Percentiles rank a stretch among this genome's conserved stretches.
Conservation (phyloP, 176 grass and related monocot species). For the Cenchrus purpureus region DNA sequence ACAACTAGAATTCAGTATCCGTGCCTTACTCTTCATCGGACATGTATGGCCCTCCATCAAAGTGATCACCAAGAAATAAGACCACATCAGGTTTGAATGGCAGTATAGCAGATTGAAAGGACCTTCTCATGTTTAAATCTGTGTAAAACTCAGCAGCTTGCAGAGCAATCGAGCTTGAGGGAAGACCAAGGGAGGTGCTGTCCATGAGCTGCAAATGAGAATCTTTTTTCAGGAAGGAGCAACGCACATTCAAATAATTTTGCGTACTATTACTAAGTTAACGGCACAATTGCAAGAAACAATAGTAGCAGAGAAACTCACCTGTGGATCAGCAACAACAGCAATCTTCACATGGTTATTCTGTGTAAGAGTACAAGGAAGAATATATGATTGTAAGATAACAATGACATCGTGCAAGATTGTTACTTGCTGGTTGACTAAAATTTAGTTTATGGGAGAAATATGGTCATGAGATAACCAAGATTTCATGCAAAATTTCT, state of each 20-base stretch:
- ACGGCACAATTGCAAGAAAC: neutral
- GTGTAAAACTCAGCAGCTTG: conserved; percentile 85
- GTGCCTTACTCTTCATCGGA: conserved; percentile 96
- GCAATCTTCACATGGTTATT: conserved; percentile 73
- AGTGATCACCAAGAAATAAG: conserved; percentile 88
- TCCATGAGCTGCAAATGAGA: conserved; percentile 80
- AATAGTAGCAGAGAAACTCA: conserved; percentile 22
- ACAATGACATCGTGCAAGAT: neutral
- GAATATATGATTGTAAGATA: conserved; percentile 15
- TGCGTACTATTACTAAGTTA: neutral
- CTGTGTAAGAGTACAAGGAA: conserved; percentile 43
- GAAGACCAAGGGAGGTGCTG: conserved; percentile 76
- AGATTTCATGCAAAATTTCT: neutral
- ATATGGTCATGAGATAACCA: neutral
- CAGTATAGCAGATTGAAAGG: conserved; percentile 81
- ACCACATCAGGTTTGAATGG: conserved; percentile 76
- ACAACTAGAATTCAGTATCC: conserved; percentile 59
- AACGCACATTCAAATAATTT: neutral
- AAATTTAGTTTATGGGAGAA: neutral
- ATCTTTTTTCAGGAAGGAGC: conserved; percentile 35
- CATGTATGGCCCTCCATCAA: conserved; percentile 82
- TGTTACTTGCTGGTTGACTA: neutral
- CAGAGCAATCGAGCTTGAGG: conserved; percentile 63
- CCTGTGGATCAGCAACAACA: conserved; percentile 93
- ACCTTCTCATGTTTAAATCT: conserved; percentile 94